These are phyloP conservation scores for Biancaea sappan DNA, from an alignment of 306 rosid genomes.

Conservation along the genomic window DNA sequence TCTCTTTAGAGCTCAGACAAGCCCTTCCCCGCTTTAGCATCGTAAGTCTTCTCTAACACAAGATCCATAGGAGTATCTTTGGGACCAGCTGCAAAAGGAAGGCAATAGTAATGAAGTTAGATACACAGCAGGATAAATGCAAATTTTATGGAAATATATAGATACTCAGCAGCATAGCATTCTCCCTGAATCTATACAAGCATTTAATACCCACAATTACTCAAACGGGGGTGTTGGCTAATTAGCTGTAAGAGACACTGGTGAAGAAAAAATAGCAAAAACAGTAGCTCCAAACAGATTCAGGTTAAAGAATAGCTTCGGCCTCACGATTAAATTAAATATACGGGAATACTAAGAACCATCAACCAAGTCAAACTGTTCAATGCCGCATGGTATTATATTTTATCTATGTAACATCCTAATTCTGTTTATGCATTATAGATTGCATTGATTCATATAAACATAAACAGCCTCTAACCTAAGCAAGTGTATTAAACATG, in stretches of 20 bases:
- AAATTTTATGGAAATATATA: too few species aligned
- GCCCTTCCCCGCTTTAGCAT: constrained; percentile 84
- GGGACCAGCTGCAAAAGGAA: constrained; percentile 74
- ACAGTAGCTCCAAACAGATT: neutral
- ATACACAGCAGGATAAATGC: neutral
- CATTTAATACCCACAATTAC: too few species aligned
- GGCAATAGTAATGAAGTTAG: neutral
- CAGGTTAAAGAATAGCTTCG: constrained; percentile 21
- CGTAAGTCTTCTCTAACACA: constrained; percentile 77
- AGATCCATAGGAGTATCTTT: constrained; percentile 80
- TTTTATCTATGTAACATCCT: neutral
- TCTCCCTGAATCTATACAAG: too few species aligned
- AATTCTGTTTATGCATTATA: constrained; percentile 16
- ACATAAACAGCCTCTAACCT: neutral
- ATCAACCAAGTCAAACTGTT: neutral
- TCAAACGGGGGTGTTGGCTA: neutral
- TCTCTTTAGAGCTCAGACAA: constrained; percentile 75
- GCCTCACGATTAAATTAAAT: constrained; percentile 12
- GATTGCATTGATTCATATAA: neutral
- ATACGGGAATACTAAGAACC: neutral
- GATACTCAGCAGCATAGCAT: too few species aligned
- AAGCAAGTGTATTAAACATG: too few species aligned
- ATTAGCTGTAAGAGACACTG: neutral
- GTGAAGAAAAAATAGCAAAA: neutral
- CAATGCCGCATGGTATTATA: too few species aligned